Evolutionary conservation across 148 eudicot species (phyloP).

Genomic region (Nepenthes mirabilis): DNA sequence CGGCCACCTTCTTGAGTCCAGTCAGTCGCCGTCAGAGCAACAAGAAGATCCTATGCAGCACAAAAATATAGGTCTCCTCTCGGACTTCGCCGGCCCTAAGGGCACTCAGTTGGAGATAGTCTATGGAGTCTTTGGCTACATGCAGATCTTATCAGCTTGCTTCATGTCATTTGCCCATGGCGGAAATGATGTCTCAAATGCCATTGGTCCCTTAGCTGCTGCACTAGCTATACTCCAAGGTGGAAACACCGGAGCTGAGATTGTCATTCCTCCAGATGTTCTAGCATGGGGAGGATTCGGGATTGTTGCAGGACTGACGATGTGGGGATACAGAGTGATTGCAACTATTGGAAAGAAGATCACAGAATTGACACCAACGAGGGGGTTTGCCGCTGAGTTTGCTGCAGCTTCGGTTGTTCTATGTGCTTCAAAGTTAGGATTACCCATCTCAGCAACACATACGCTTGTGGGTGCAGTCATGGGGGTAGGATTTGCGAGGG

Average conservation of each 20-base stretch:
- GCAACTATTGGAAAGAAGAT: slow-evolving; percentile 92
- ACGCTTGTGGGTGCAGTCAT: slow-evolving; percentile 94
- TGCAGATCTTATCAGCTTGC: slow-evolving; percentile 88
- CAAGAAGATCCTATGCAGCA: slow-evolving; percentile 14
- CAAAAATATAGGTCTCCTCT: slow-evolving; percentile 53
- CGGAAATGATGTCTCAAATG: slow-evolving; percentile 95
- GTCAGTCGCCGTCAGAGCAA: slow-evolving; percentile 17
- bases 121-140: slow-evolving; percentile 88
- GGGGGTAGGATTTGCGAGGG: slow-evolving; percentile 97
- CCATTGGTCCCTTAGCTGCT: slow-evolving; percentile 86
- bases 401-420: slow-evolving; percentile 95
- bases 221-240: slow-evolving; percentile 80
- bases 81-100: slow-evolving; percentile 78
- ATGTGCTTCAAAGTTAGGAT: slow-evolving; percentile 74
- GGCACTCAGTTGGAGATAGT: slow-evolving; percentile 85
- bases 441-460: slow-evolving; percentile 91
- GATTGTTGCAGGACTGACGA: slow-evolving; percentile 82
- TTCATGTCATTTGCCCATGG: slow-evolving; percentile 87
- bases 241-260: slow-evolving; percentile 36
- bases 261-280: slow-evolving; percentile 64
- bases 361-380: slow-evolving; percentile 79
- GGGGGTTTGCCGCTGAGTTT: slow-evolving; percentile 97
- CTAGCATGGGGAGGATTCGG: slow-evolving; percentile 98
- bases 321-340: slow-evolving; percentile 97
- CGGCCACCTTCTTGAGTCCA: slow-evolving; percentile 57